Evolutionary conservation across 176 grass and related monocot species (phyloP), one percentile per base, ranked within the genome.

Genomic region (Puccinellia tenuiflora): DNA sequence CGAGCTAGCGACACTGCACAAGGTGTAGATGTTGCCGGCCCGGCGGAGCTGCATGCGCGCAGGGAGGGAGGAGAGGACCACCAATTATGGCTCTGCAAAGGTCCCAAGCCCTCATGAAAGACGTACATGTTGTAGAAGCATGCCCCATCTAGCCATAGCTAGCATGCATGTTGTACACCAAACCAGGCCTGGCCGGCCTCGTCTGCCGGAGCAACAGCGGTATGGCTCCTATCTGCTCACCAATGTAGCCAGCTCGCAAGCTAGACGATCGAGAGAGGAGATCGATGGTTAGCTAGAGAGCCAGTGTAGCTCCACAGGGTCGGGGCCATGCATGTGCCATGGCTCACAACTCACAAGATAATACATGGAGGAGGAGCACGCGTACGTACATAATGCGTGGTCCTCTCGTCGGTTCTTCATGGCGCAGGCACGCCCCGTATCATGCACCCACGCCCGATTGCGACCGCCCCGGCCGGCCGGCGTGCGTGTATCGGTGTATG

Each of bases 21-120:
- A n/a, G n/a, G 22, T 7, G 74, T 5, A n/a, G 42, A 55, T 39
- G 61, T 64, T 5, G 67, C n/a, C 14, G 68, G 67, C 38, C 6
- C n/a, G 68, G 39, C 68, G 68, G 46, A 81, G 77, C n/a, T 28
- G 62, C 77, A 79, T 50, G 46, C 79, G 26, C 14, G 55, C 24
- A 39, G 13, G 76, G 35, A 45, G 40, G 76, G 39, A 43, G 24
- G 24, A 9, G 15, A 37, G 71, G 71, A 84, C 73, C 83, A 85
- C 74, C 73, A 56, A 77, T 85, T 77, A 55, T 85, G 46, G 33
- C 30, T 76, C 40, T 48, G 60, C 52, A 39, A 75, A 84, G 82
- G 71, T 52, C 82, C 72, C 71, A 38, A 40, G 0, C 46, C 14
- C 40, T 77, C 82, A 84, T 67, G 33, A 67, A 77, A 34, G 82